Conservation (phyloP, 139 green algal species). For the Tetraselmis chui region DNA sequence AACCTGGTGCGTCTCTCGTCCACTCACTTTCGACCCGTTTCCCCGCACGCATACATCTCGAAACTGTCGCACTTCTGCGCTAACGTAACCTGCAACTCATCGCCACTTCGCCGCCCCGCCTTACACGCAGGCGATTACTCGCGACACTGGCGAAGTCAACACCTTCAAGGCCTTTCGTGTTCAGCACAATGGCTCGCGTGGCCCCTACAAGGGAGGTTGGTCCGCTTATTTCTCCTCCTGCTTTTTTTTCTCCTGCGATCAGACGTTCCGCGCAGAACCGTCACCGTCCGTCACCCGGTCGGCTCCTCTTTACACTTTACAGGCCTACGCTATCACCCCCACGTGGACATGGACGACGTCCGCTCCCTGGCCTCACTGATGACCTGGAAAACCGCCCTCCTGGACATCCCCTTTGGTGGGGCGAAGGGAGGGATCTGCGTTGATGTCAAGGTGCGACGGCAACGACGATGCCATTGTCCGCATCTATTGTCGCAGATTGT, state of each 20-base stretch:
- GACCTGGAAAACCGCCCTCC: conserved; percentile 93
- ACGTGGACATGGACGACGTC: conserved; percentile 69
- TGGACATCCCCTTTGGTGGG: conserved; percentile 93
- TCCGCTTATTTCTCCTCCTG: background rate
- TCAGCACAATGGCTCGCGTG: conserved; percentile 83
- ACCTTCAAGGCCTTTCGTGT: conserved; percentile 74
- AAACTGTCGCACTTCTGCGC: conserved; percentile 1
- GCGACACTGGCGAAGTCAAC: conserved; percentile 40
- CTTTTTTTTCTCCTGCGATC: background rate
- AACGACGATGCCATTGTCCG: background rate
- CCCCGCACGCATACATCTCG: conserved; percentile 60
- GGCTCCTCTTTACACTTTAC: background rate
- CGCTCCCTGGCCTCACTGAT: conserved; percentile 70
- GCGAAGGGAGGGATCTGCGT: conserved; percentile 58
- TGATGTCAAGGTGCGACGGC: background rate
- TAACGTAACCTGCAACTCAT: background rate
- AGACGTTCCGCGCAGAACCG: background rate
- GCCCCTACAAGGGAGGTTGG: conserved; percentile 78
- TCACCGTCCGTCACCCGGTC: background rate
- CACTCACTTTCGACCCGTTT: no score
- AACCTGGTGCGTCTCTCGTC: conserved; percentile 74
- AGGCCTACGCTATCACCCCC: background rate
- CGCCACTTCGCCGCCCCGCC: no score
- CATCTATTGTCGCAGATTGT: no score
- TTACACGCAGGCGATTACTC: conserved; percentile 18